These are phyloP conservation scores for Fusarium algeriense DNA, from an alignment of 2,329 filamentous ascomycete species.

Conservation along the genomic window DNA sequence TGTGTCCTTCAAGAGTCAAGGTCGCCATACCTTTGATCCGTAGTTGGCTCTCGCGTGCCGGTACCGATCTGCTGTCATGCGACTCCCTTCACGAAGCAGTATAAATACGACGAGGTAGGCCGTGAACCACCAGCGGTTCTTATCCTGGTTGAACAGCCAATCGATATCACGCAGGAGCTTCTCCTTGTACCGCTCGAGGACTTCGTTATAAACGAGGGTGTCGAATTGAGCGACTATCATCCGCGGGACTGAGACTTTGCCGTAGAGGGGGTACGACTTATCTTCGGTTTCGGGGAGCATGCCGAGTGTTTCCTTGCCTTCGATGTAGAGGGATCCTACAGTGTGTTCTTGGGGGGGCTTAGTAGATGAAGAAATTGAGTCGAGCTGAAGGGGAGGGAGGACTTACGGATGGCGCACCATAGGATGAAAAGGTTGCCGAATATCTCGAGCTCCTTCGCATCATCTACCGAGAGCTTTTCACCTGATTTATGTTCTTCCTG, in stretches of 20 bases:
- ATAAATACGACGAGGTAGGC: constrained; percentile 58
- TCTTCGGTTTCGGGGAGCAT: constrained; percentile 54
- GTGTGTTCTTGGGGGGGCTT: constrained; percentile 55
- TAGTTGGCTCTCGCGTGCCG: constrained; percentile 58
- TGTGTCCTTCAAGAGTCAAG: not conserved
- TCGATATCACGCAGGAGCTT: constrained; percentile 54
- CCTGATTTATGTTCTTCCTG: not conserved
- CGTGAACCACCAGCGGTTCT: constrained; percentile 49
- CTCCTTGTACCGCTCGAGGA: constrained; percentile 53
- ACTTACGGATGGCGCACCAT: constrained; percentile 63
- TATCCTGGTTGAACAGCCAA: constrained; percentile 50
- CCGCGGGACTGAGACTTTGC: constrained; percentile 56
- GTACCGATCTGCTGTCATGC: constrained; percentile 56
- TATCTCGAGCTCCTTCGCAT: constrained; percentile 51
- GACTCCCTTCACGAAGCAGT: constrained; percentile 57
- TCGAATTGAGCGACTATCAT: constrained; percentile 62
- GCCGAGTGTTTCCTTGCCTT: constrained; percentile 55
- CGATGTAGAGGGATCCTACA: constrained; percentile 59
- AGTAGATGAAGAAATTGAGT: not conserved
- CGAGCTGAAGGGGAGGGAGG: not conserved
- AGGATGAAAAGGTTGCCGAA: constrained; percentile 58
- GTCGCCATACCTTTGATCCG: constrained; percentile 41
- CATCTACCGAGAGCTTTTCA: not conserved
- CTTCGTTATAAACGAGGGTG: constrained; percentile 54
- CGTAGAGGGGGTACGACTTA: constrained; percentile 54